Percentiles rank a stretch among this genome's conserved stretches.
phyloP scores from a whole-genome alignment of 164 flowering plant species.

The Nymphaea colorata region DNA sequence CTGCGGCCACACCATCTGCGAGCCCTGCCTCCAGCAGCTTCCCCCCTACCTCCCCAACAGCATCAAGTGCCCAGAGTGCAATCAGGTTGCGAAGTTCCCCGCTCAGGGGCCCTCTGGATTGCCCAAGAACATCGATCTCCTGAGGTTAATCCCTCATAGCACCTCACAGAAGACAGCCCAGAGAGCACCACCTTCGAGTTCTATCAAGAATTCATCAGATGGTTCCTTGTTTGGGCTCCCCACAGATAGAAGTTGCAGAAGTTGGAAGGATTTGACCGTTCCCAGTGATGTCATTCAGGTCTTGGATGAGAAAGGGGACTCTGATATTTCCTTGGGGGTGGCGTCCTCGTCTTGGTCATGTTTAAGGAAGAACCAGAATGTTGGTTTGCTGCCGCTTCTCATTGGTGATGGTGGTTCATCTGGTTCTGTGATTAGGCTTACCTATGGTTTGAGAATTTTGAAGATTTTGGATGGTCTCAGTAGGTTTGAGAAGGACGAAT shows the following conservation, averaged over 20 bases:
- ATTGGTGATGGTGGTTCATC: background rate
- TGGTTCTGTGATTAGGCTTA: conserved; percentile 20
- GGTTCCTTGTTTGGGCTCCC: conserved; percentile 7
- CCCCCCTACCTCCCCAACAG: conserved; percentile 37
- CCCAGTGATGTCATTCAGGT: conserved; percentile 25
- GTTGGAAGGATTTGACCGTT: conserved; percentile 61
- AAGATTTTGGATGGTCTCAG: conserved; percentile 34
- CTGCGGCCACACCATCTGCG: conserved; percentile 85
- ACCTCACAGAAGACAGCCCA: conserved; percentile 1
- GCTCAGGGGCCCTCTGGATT: conserved; percentile 51
- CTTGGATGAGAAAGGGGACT: conserved; percentile 8
- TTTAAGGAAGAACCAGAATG: conserved; percentile 16
- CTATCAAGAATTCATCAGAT: background rate
- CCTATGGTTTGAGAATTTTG: conserved; percentile 35
- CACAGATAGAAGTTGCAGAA: conserved; percentile 8
- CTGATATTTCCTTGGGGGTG: background rate
- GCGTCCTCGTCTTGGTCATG: conserved; percentile 1
- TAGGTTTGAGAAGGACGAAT: conserved; percentile 28
- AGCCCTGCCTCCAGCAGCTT: conserved; percentile 47
- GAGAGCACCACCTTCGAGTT: no score
- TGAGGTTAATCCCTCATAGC: conserved; percentile 26
- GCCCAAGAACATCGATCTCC: conserved; percentile 95
- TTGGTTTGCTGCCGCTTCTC: conserved; percentile 36
- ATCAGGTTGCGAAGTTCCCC: conserved; percentile 51
- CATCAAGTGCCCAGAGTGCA: conserved; percentile 81